Evolutionary conservation across 495 filamentous ascomycete genomes (phyloP).

Genomic region (Aspergillus nidulans): DNA sequence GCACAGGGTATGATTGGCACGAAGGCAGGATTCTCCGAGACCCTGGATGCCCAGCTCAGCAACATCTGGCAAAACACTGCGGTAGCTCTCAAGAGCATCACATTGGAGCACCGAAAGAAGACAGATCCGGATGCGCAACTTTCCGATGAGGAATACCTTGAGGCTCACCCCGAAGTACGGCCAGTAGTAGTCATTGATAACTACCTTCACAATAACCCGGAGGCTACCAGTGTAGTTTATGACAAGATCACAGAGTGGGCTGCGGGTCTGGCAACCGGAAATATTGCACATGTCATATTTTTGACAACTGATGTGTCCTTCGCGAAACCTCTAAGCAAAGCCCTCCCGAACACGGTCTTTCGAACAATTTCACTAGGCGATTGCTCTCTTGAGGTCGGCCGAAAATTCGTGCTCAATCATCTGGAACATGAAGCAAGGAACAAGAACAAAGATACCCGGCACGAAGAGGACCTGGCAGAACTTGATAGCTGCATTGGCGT

Average conservation of each 20-base stretch:
- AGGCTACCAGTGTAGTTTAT: conserved; percentile 65
- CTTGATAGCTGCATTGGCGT: conserved; percentile 78
- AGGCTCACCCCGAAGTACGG: conserved; percentile 78
- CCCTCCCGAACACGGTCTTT: conserved; percentile 88
- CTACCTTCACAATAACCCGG: conserved; percentile 76
- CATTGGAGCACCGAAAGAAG: conserved; percentile 63
- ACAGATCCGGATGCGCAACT: conserved; percentile 68
- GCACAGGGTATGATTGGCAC: conserved; percentile 91
- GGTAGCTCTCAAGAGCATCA: conserved; percentile 71
- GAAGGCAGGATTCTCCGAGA: conserved; percentile 94
- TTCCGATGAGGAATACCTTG: conserved; percentile 82
- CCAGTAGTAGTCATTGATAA: conserved; percentile 93
- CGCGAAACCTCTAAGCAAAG: conserved; percentile 80
- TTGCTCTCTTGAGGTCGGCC: conserved; percentile 78
- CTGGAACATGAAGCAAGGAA: conserved; percentile 51
- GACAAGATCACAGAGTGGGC: conserved; percentile 93
- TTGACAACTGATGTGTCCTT: conserved; percentile 90
- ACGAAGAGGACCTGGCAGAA: conserved; percentile 48
- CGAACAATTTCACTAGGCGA: conserved; percentile 80
- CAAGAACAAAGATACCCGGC: conserved; percentile 30
- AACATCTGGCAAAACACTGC: conserved; percentile 91
- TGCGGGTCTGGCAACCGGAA: conserved; percentile 77
- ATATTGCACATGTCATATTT: conserved; percentile 94
- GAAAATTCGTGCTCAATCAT: conserved; percentile 83
- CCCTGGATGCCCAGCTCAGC: conserved; percentile 80